Conservation (phyloP, 108 stramenopile genomes). For the Discostella stelligeroides region DNA sequence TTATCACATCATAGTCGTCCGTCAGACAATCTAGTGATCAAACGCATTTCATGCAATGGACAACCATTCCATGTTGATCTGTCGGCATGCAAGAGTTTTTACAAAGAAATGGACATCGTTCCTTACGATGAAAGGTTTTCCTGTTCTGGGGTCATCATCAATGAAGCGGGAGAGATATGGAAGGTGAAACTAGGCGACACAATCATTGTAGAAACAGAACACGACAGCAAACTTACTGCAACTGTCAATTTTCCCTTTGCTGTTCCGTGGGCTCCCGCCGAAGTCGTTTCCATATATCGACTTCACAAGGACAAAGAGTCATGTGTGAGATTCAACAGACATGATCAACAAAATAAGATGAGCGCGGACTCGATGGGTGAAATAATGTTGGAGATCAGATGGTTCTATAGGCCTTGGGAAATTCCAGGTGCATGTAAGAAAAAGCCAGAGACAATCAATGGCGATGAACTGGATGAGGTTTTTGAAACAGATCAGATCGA, state of each 20-base stretch:
- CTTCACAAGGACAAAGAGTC: constrained; percentile 36
- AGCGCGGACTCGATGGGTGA: constrained; percentile 19
- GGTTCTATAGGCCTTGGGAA: constrained; percentile 72
- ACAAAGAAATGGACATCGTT: constrained; percentile 47
- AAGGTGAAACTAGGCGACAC: constrained; percentile 66
- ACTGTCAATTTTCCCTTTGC: constrained; percentile 51
- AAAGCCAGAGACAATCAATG: constrained; percentile 17
- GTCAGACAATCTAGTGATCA: no score
- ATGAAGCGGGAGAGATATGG: constrained; percentile 21
- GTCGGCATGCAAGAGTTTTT: constrained; percentile 56
- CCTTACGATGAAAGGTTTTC: constrained; percentile 43
- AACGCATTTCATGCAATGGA: no score
- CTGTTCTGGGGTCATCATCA: neutral
- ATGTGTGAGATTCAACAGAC: constrained; percentile 37
- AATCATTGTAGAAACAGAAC: constrained; percentile 56
- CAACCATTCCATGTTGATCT: constrained; percentile 63
- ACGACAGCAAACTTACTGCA: constrained; percentile 27
- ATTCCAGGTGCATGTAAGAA: constrained; percentile 45
- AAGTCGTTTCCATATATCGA: constrained; percentile 61
- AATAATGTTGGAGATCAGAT: constrained; percentile 68
- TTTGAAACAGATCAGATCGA: constrained; percentile 82
- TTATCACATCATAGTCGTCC: no score
- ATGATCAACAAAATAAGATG: no score
- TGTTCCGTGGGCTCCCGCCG: constrained; percentile 61
- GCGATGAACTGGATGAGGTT: constrained; percentile 61